Percentiles rank a stretch among this genome's conserved stretches.
Evolutionary conservation across 352 stramenopile genomes (phyloP).

Genomic region (Phytophthora lateralis): DNA sequence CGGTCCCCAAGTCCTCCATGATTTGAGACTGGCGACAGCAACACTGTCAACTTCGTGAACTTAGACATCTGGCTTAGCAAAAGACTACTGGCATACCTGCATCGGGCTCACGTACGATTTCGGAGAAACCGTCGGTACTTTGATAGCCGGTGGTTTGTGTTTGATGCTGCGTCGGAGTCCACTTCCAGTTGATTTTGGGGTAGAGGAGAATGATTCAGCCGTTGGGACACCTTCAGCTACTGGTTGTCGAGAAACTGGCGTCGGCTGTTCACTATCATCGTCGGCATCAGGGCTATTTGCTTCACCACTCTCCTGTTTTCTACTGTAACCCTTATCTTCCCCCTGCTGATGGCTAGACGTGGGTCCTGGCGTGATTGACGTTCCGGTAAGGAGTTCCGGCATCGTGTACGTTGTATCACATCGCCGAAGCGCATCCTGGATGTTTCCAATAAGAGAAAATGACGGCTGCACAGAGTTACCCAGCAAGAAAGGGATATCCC

Average conservation of each 20-base stretch:
- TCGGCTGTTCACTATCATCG: background rate
- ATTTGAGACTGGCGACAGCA: constrained; percentile 47
- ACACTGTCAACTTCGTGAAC: constrained; percentile 6
- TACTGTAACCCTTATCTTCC: background rate
- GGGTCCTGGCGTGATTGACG: constrained; percentile 3
- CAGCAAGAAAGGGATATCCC: constrained; percentile 72
- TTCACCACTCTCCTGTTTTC: background rate
- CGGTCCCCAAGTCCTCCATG: constrained; percentile 56
- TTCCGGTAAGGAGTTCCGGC: constrained; percentile 26
- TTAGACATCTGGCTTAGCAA: constrained; percentile 4
- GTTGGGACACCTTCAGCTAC: background rate
- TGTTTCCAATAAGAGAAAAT: constrained; percentile 75
- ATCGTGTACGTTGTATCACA: constrained; percentile 63
- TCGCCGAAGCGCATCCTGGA: constrained; percentile 73
- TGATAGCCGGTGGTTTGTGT: constrained; percentile 47
- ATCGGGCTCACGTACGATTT: constrained; percentile 56
- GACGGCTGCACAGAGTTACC: constrained; percentile 60
- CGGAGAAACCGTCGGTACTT: constrained; percentile 34
- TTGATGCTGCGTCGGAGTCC: constrained; percentile 4
- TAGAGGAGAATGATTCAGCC: constrained; percentile 4
- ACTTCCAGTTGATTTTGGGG: constrained; percentile 6
- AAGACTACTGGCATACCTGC: constrained; percentile 42
- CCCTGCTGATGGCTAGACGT: constrained; percentile 3
- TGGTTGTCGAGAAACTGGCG: background rate
- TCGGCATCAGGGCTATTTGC: constrained; percentile 4